A percentile compares a stretch with the other conserved stretches of the same genome.
Evolutionary conservation across 345 rosid species (phyloP).

Genomic region (thale cress (Arabidopsis thaliana)): DNA sequence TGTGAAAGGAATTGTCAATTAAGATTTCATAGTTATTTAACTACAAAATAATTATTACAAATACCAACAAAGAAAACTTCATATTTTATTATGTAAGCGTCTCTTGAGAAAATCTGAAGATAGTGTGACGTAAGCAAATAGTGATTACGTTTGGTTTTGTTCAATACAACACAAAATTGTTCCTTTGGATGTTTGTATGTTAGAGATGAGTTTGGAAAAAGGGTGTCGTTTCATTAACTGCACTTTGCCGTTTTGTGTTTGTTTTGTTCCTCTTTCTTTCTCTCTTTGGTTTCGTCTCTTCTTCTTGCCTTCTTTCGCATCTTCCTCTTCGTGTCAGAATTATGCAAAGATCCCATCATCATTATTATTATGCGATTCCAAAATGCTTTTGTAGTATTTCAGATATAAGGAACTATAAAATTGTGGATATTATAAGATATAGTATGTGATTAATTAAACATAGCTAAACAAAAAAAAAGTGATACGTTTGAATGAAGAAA

Average conservation of each 20-base stretch:
- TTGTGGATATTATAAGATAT: neutral
- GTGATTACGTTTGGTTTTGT: constrained; percentile 23
- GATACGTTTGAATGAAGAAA: too few species aligned
- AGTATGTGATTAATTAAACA: too few species aligned
- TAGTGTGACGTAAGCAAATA: constrained; percentile 29
- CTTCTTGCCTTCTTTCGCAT: constrained; percentile 35
- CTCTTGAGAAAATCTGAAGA: constrained; percentile 8
- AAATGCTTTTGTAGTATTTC: neutral
- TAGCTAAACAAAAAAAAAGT: too few species aligned
- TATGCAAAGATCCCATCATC: constrained; percentile 40
- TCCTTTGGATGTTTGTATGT: constrained; percentile 12
- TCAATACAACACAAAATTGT: constrained; percentile 26
- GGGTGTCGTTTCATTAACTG: constrained; percentile 39
- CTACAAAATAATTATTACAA: too few species aligned
- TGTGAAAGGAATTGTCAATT: neutral
- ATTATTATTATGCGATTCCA: constrained; percentile 16
- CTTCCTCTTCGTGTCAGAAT: constrained; percentile 40
- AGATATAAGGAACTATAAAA: neutral
- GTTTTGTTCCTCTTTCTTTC: constrained; percentile 32
- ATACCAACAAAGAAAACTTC: too few species aligned
- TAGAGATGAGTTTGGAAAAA: constrained; percentile 36
- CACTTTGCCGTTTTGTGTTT: constrained; percentile 46
- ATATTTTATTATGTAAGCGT: neutral
- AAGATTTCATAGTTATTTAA: too few species aligned
- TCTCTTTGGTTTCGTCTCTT: constrained; percentile 32